phyloP scores from a whole-genome alignment of 306 rosid genomes.

The Vigna trinervia region DNA sequence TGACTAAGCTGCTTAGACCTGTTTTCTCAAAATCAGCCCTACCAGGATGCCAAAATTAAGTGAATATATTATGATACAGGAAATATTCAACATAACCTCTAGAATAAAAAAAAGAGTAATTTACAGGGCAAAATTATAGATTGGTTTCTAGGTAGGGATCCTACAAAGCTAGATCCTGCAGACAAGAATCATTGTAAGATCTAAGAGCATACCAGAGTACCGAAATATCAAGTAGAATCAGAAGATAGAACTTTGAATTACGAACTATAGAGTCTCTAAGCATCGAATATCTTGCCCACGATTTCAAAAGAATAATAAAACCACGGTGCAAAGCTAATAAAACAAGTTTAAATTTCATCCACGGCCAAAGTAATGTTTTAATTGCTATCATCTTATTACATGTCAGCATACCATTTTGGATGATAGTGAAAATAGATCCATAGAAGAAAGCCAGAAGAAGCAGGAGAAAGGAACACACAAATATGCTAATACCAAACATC shows the following conservation, averaged over 20 bases:
- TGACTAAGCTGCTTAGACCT: constrained; percentile 71
- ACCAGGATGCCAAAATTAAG: constrained; percentile 13
- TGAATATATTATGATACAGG: background rate
- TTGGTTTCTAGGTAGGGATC: background rate
- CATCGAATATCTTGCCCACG: background rate
- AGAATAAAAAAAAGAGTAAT: background rate
- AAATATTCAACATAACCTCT: constrained; percentile 19
- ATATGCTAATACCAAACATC: background rate
- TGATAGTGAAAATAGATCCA: background rate
- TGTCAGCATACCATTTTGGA: too few species aligned
- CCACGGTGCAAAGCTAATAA: too few species aligned
- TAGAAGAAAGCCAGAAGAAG: background rate
- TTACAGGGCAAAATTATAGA: background rate
- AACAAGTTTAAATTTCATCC: too few species aligned
- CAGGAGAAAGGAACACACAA: constrained; percentile 11
- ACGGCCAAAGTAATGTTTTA: too few species aligned
- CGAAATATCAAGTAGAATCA: constrained; percentile 12
- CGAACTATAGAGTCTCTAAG: background rate
- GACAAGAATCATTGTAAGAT: background rate
- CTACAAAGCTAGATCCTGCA: background rate
- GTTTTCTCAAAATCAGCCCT: constrained; percentile 93
- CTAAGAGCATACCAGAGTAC: background rate
- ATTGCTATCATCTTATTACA: too few species aligned
- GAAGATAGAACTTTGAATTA: background rate
- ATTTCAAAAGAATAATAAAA: too few species aligned